Base-by-base conservation (phyloP, 2,329 filamentous ascomycete species). In the Aspergillus nomiae region DNA sequence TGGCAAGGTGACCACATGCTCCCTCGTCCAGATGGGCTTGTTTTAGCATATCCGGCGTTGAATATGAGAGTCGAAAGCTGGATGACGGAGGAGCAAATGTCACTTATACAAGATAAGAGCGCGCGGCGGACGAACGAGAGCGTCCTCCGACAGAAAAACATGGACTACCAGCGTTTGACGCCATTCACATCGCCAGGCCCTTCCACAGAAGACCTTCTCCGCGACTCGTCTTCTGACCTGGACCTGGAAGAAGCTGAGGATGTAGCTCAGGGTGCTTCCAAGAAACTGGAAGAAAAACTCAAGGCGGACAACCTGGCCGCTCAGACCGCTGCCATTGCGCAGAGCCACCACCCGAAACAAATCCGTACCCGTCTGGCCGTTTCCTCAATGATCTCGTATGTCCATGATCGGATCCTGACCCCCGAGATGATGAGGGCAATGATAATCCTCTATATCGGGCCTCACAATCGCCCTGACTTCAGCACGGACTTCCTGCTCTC, bases 71-170 rank as follows among this genome's bases (percentile, higher is more conserved):
- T 98, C 68, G 92, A 92, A 43, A 97, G 94, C 77, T 99, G 95
- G 95, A 98, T 99, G 94, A 94, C 92, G 0, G 94, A 98, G 71
- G 94, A 98, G 76, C 94, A 99, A 75, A 96, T 98, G 92, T 88
- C 92, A 0, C 81, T 99, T 64, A 96, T 99, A 66, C 89, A 92
- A 67, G 94, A 97, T 66, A 88, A 92, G 12, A 86, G 88, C 62
- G 89, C 89, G 74, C 86, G 92, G 28, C 89, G 89, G 69, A 92
- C 89, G 1, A 97, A 97, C 73, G 85, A 86, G 62, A 86, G 87
- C 30, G 90, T 98, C 60, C 82, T 97, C 12, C 86, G 90, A 41
- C 86, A 92, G 62, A 98, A 99, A 81, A 93, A 89, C 66, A 91
- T 92, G 80, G 92, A 97, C 73, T 98, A 97, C 76, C 90, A 90